These are phyloP conservation scores for Ophiosphaerella herpotricha DNA, from an alignment of 2,329 filamentous ascomycete species.

Conservation along the genomic window DNA sequence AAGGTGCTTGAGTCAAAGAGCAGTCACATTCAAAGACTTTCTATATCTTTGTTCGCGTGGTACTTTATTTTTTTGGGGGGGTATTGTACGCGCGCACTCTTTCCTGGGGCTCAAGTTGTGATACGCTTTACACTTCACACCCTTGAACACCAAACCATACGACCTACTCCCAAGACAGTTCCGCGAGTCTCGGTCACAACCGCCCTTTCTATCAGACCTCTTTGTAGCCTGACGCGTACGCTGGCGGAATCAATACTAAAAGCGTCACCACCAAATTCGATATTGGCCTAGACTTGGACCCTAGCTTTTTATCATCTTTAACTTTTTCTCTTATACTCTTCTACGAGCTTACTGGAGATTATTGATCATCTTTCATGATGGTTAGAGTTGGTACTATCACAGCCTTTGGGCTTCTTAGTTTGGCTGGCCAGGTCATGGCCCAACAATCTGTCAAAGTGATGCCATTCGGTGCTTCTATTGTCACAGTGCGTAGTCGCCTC, in stretches of 20 bases:
- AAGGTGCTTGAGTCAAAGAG: background rate
- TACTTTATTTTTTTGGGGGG: background rate
- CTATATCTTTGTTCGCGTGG: background rate
- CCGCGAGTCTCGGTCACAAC: background rate
- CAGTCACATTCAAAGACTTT: background rate
- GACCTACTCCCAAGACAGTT: background rate
- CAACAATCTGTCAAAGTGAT: slow-evolving; percentile 38
- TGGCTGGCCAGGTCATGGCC: slow-evolving; percentile 23
- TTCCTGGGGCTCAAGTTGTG: background rate
- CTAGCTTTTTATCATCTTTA: background rate
- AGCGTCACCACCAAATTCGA: slow-evolving; percentile 6
- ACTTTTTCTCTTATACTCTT: background rate
- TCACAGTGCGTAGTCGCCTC: slow-evolving; percentile 25
- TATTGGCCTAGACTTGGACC: background rate
- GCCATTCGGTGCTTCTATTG: slow-evolving; percentile 44
- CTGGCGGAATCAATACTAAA: slow-evolving; percentile 1
- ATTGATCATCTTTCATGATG: slow-evolving; percentile 14
- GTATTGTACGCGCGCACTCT: background rate
- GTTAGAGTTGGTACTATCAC: slow-evolving; percentile 25
- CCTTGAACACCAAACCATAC: background rate
- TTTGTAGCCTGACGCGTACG: slow-evolving; percentile 3
- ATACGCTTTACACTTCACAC: background rate
- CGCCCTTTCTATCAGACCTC: background rate
- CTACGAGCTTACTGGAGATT: background rate
- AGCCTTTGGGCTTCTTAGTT: slow-evolving; percentile 25